Evolutionary conservation across 306 rosid species (phyloP), one percentile per base, ranked within the genome.

Genomic region (Argentina anserina): DNA sequence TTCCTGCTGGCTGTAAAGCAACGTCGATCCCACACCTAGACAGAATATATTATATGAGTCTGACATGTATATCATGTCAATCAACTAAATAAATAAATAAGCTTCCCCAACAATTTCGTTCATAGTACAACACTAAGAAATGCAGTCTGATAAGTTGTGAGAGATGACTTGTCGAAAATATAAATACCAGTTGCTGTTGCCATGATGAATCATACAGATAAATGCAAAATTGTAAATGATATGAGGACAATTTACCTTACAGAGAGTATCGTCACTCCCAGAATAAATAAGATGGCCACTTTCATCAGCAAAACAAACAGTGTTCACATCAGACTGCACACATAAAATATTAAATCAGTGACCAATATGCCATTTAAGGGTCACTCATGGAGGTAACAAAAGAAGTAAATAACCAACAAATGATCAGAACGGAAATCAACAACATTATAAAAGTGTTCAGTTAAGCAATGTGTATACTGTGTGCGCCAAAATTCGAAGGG

Each of bases 11-110:
- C 18, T 60, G 52, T 76, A 67, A 91, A 77, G 84, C 97, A 94
- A 40, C 95, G 98, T 84, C 96, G 84, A 81, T 94, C 98, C 97
- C 98, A 91, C 72, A 94, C 98, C 97, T 94, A 78, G 58, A 56
- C 50, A 81, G 71, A 59, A 69, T 70, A 82, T 46, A 70, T 46
- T 70, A 39, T 39, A 70, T 53, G 62, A 69, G 15, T 34, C 21
- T 23, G 1, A 36, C 36, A 34, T 36, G 13, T 28, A 13, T 50
- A 14, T 14, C 63, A 50, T 4, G 13, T 8, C 12, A 53, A 29
- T 25, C 36, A 53, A n/a, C n/a, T n/a, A n/a, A n/a, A 70, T 21
- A 4, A 37, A 70, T 28, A 26, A 43, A 15, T 20, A 28, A 33
- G 36, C 39, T 67, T 43, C 18, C 56, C 31, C 39, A 28, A 45